Percentiles rank a stretch among this genome's conserved stretches.
These are phyloP conservation scores for Tylopilus plumbeoviolaceoides DNA, from an alignment of 768 basidiomycete species.

Conservation along the genomic window DNA sequence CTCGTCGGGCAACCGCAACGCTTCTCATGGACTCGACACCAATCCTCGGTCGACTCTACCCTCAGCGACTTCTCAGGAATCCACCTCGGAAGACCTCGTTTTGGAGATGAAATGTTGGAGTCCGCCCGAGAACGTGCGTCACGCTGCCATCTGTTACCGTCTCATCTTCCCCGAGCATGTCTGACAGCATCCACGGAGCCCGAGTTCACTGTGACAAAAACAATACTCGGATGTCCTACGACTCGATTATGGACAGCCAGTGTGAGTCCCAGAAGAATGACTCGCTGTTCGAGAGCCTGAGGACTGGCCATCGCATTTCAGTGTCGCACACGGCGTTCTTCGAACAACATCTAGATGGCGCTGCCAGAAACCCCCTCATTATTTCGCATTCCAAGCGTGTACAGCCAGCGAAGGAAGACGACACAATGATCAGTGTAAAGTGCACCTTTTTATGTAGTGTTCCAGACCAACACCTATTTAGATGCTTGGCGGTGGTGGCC, in stretches of 20 bases:
- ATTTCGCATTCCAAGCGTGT: constrained; percentile 50
- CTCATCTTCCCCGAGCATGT: constrained; percentile 51
- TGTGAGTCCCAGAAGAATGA: constrained; percentile 41
- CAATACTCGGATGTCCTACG: constrained; percentile 43
- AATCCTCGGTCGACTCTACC: constrained; percentile 59
- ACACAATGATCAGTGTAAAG: constrained; percentile 78
- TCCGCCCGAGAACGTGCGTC: constrained; percentile 47
- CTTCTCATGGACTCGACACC: constrained; percentile 57
- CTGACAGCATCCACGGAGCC: constrained; percentile 14
- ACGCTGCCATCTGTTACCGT: constrained; percentile 60
- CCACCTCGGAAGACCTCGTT: constrained; percentile 62
- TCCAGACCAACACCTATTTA: constrained; percentile 22
- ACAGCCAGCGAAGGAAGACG: constrained; percentile 60
- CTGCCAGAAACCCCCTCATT: constrained; percentile 47
- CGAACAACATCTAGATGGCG: constrained; percentile 36
- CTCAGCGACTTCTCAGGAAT: constrained; percentile 58
- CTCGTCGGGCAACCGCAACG: constrained; percentile 53
- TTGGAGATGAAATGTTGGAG: constrained; percentile 89
- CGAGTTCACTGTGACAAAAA: constrained; percentile 17
- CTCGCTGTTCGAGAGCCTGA: constrained; percentile 64
- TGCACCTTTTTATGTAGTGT: background rate
- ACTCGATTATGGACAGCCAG: constrained; percentile 72
- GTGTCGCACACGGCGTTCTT: constrained; percentile 59
- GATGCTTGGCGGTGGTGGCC: constrained; percentile 83
- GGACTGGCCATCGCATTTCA: constrained; percentile 51